These are phyloP conservation scores for Cyclotella distinguenda DNA, from an alignment of 108 stramenopile species.

Conservation along the genomic window DNA sequence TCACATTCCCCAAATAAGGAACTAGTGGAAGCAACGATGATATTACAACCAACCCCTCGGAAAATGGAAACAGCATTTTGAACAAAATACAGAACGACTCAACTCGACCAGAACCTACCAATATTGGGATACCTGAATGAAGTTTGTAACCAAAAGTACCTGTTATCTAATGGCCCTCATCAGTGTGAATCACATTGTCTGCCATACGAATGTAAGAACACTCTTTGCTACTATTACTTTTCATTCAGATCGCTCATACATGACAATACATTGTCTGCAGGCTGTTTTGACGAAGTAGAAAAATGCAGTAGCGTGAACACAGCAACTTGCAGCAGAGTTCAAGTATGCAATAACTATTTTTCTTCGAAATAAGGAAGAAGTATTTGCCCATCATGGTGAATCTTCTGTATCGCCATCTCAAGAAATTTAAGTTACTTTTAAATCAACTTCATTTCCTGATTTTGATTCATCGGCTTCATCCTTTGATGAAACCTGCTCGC, in stretches of 20 bases:
- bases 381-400: not conserved
- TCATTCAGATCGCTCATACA: not conserved
- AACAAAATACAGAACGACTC: not conserved
- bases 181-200: not conserved
- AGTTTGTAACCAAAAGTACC: not conserved
- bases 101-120: not conserved
- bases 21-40: constrained; percentile 2
- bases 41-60: constrained; percentile 1
- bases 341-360: constrained; percentile 1
- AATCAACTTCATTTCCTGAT: not conserved
- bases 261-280: not conserved
- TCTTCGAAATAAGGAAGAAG: not conserved
- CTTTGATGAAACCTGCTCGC: not conserved
- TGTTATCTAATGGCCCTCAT: not conserved
- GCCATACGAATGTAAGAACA: constrained; percentile 7
- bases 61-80: not conserved
- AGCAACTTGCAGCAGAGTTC: not conserved
- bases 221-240: not conserved
- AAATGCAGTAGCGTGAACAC: not conserved
- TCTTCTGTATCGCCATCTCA: not conserved
- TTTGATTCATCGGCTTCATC: not conserved
- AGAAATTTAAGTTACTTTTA: not conserved
- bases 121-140: constrained; percentile 3
- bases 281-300: not conserved
- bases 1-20: not conserved